phyloP scores from a whole-genome alignment of 805 yeast species.

The Zygotorulaspora sp. region DNA sequence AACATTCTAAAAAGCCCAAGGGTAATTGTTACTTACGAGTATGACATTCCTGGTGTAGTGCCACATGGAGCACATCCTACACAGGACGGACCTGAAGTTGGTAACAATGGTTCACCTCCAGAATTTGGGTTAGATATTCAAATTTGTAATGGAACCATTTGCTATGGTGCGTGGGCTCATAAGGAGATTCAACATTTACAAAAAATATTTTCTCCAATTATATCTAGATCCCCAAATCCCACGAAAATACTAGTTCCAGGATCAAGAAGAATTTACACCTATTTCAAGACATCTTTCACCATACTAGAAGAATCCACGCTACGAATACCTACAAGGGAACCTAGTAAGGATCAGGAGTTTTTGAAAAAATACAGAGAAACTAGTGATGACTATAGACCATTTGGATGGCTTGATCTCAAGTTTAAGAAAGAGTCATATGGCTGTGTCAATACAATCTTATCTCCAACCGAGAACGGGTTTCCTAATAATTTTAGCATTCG shows the following conservation, averaged over 20 bases:
- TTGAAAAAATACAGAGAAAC: constrained; percentile 31
- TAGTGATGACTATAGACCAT: constrained; percentile 52
- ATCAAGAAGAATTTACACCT: constrained; percentile 48
- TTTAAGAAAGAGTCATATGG: constrained; percentile 50
- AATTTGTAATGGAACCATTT: constrained; percentile 57
- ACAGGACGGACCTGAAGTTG: constrained; percentile 49
- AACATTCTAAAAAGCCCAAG: constrained; percentile 58
- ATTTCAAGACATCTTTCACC: constrained; percentile 51
- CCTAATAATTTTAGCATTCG: constrained; percentile 44
- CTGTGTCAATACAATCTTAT: constrained; percentile 43
- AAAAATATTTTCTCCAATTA: constrained; percentile 59
- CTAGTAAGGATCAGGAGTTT: constrained; percentile 63
- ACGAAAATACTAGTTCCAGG: constrained; percentile 45
- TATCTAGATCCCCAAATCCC: constrained; percentile 53
- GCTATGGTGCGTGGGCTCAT: constrained; percentile 96
- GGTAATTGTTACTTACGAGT: constrained; percentile 55
- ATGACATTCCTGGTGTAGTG: constrained; percentile 67
- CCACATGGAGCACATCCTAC: constrained; percentile 39
- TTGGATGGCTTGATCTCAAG: constrained; percentile 88
- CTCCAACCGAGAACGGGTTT: constrained; percentile 55
- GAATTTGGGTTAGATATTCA: constrained; percentile 56
- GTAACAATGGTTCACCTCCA: constrained; percentile 57
- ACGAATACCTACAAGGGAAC: constrained; percentile 79
- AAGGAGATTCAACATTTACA: constrained; percentile 69
- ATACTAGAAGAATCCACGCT: constrained; percentile 62